Percentiles rank a stretch among this genome's conserved stretches.
phyloP scores from a whole-genome alignment of 2,329 filamentous ascomycete genomes.

The Colletotrichum musae region DNA sequence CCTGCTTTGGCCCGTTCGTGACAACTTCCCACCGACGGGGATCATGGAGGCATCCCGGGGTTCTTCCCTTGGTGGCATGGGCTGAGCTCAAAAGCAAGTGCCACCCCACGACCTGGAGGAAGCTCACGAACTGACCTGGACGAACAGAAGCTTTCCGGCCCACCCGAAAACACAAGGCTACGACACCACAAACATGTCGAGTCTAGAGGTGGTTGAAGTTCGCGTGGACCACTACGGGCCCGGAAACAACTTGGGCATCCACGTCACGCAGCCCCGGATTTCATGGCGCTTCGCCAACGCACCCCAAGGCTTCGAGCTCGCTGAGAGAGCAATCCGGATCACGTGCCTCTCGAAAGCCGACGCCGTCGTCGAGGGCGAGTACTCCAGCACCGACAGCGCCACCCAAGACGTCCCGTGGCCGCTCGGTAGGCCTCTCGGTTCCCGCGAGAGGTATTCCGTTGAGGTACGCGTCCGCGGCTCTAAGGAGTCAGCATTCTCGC shows the following conservation, averaged over 20 bases:
- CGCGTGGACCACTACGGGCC: slow-evolving; percentile 57
- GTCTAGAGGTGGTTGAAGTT: background rate
- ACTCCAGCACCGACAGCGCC: slow-evolving; percentile 45
- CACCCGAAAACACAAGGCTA: no score
- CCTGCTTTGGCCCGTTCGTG: slow-evolving; percentile 5
- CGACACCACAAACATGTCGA: background rate
- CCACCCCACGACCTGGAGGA: accelerated
- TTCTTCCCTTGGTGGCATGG: background rate
- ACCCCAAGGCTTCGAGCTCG: slow-evolving; percentile 57
- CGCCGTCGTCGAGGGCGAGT: slow-evolving; percentile 45
- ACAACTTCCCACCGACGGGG: slow-evolving; percentile 4
- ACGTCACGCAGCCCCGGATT: slow-evolving; percentile 58
- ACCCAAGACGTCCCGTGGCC: slow-evolving; percentile 63
- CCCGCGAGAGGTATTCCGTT: slow-evolving; percentile 49
- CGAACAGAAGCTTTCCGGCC: background rate
- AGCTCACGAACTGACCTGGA: background rate
- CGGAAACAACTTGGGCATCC: slow-evolving; percentile 56
- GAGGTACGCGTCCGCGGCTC: slow-evolving; percentile 51
- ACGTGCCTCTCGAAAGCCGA: slow-evolving; percentile 37
- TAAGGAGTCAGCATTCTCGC: slow-evolving; percentile 34
- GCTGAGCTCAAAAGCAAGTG: background rate
- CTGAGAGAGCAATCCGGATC: slow-evolving; percentile 59
- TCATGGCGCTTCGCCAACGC: slow-evolving; percentile 61
- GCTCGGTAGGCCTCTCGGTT: slow-evolving; percentile 46
- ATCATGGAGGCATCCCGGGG: background rate